These are phyloP conservation scores for Blastobotrys americana DNA, from an alignment of 805 yeast species.

Conservation along the genomic window DNA sequence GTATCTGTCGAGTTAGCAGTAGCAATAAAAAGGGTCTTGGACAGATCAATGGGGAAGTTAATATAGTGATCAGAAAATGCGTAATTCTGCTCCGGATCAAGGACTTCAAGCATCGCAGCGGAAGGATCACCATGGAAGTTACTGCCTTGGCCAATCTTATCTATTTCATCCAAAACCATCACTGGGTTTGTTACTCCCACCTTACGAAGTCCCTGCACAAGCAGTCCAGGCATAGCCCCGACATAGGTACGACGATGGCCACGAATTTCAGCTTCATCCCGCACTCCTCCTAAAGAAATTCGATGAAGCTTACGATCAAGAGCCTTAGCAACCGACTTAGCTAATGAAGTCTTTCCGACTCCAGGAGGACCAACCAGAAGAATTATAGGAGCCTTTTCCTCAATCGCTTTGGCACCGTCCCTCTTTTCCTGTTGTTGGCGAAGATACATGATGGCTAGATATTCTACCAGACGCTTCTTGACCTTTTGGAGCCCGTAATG, in stretches of 20 bases:
- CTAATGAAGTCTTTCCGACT: conserved; percentile 84
- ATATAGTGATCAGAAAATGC: conserved; percentile 74
- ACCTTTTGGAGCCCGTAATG: conserved; percentile 72
- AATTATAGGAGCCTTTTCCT: conserved; percentile 57
- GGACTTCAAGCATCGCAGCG: conserved; percentile 78
- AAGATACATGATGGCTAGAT: conserved; percentile 68
- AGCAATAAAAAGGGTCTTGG: conserved; percentile 74
- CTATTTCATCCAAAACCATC: conserved; percentile 76
- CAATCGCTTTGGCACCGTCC: conserved; percentile 10
- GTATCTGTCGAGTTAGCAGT: conserved; percentile 74
- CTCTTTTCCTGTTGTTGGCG: conserved; percentile 24
- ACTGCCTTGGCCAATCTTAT: conserved; percentile 57
- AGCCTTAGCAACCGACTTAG: conserved; percentile 70
- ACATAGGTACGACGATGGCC: conserved; percentile 90
- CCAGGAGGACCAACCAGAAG: conserved; percentile 91
- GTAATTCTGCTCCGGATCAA: conserved; percentile 83
- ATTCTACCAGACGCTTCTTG: conserved; percentile 69
- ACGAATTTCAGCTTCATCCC: conserved; percentile 81
- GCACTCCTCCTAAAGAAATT: conserved; percentile 77
- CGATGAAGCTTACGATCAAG: conserved; percentile 70
- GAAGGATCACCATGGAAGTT: conserved; percentile 76
- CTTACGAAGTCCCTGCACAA: conserved; percentile 69
- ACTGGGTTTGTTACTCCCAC: conserved; percentile 77
- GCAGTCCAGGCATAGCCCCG: conserved; percentile 85
- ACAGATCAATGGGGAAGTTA: conserved; percentile 78